Conservation (phyloP, 1,284 basidiomycete species). For the Ganoderma sp. region DNA sequence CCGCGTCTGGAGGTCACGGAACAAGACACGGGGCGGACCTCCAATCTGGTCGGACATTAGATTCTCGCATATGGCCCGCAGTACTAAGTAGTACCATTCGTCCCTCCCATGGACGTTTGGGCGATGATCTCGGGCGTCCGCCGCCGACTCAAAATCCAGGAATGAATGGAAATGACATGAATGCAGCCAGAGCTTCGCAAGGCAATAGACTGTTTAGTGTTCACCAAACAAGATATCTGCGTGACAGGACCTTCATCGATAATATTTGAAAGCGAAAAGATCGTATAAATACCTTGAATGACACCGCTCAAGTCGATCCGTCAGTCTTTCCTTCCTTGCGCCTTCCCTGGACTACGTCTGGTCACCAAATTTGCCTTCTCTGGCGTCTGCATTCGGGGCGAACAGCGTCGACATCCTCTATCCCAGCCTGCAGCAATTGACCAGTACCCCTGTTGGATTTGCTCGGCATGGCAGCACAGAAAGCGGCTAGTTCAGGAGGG, state of each 20-base stretch:
- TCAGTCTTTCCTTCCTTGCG: not conserved
- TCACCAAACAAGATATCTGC: not conserved
- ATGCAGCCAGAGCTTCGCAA: not conserved
- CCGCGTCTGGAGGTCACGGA: too few species aligned
- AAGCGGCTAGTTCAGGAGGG: too few species aligned
- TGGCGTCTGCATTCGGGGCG: too few species aligned
- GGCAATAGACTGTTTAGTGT: too few species aligned
- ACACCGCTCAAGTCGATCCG: not conserved
- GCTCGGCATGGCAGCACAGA: too few species aligned
- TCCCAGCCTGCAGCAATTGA: too few species aligned
- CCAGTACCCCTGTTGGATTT: too few species aligned
- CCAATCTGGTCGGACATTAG: slow-evolving; percentile 1
- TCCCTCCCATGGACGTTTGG: not conserved
- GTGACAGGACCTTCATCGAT: not conserved
- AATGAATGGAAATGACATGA: not conserved
- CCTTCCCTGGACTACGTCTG: too few species aligned
- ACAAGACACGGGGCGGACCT: not conserved
- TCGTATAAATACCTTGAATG: not conserved
- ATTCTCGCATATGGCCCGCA: not conserved
- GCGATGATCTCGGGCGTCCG: slow-evolving; percentile 7
- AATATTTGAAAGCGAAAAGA: not conserved
- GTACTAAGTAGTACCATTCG: not conserved
- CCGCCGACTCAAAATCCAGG: not conserved
- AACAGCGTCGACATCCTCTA: too few species aligned
- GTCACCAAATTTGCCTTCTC: too few species aligned